Conservation (phyloP, 306 rosid species). For the Biancaea sappan region DNA sequence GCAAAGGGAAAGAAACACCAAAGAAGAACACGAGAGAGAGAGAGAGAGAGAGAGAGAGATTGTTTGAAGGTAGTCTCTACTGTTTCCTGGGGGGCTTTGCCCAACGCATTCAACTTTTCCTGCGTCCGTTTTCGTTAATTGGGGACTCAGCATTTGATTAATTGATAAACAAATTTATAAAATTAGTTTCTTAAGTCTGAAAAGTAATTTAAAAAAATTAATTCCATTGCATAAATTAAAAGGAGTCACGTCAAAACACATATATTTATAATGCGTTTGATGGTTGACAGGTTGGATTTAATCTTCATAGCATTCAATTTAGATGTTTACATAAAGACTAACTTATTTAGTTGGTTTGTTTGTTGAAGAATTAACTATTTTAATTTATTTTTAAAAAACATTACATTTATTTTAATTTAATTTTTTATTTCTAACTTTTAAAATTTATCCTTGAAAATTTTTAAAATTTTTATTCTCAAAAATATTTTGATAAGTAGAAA, state of each 20-base stretch:
- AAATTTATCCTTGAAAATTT: too few species aligned
- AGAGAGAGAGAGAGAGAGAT: slow-evolving; percentile 17
- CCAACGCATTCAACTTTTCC: background rate
- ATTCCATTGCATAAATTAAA: slow-evolving; percentile 15
- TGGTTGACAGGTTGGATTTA: background rate
- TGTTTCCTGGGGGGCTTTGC: background rate
- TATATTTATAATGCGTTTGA: slow-evolving; percentile 19
- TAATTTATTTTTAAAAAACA: too few species aligned
- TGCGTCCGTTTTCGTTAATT: slow-evolving; percentile 27
- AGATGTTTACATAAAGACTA: background rate
- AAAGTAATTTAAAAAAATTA: too few species aligned
- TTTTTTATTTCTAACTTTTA: too few species aligned
- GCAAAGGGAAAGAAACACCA: background rate
- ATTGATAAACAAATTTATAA: too few species aligned
- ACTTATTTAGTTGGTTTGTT: too few species aligned
- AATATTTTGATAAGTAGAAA: too few species aligned
- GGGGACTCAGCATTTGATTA: too few species aligned
- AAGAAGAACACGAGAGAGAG: background rate
- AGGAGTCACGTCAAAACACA: slow-evolving; percentile 20
- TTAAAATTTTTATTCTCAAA: too few species aligned
- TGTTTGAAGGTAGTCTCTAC: slow-evolving; percentile 41
- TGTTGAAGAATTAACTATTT: too few species aligned
- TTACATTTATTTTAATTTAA: too few species aligned
- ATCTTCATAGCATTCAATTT: background rate
- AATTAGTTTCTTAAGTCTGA: too few species aligned